These are phyloP conservation scores for Thielaviopsis ethacetica DNA, from an alignment of 2,329 filamentous ascomycete species.

Conservation along the genomic window DNA sequence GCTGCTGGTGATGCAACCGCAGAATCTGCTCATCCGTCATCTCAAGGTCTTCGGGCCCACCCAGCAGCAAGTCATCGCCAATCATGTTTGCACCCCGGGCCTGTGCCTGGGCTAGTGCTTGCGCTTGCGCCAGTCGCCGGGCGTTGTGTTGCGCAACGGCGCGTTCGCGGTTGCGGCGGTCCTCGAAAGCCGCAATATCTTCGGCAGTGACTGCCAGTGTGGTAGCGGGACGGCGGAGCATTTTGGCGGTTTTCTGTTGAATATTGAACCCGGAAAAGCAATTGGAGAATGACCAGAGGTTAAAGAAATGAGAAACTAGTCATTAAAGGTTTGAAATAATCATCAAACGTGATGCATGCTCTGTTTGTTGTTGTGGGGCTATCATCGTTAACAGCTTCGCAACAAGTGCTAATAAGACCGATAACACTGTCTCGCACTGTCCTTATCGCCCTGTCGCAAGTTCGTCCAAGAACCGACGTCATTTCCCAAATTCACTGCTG, in stretches of 20 bases:
- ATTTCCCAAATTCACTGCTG: not conserved
- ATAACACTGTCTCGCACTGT: conserved; percentile 4
- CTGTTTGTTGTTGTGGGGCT: not conserved
- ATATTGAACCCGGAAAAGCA: not conserved
- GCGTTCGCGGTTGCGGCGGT: conserved; percentile 33
- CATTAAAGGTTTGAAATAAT: too few relatives aligned
- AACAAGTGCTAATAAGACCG: not conserved
- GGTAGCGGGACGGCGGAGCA: conserved; percentile 54
- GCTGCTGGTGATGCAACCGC: conserved; percentile 12
- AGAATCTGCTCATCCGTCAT: conserved; percentile 11
- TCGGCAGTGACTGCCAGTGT: conserved; percentile 51
- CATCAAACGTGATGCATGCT: not conserved
- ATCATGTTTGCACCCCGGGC: conserved; percentile 7
- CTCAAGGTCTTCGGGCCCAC: conserved; percentile 10
- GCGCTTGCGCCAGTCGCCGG: conserved; percentile 3
- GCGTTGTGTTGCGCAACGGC: conserved; percentile 17
- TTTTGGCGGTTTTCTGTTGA: conserved; percentile 16
- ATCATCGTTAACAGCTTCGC: not conserved
- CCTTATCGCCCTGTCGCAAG: not conserved
- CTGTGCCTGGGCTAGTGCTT: conserved; percentile 9
- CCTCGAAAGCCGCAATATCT: conserved; percentile 55
- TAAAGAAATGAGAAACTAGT: not conserved
- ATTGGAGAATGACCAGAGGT: not conserved
- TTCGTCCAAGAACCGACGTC: not conserved
- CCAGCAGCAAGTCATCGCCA: conserved; percentile 3